phyloP scores from a whole-genome alignment of 2,329 filamentous ascomycete species.

The Dothideomycetidae sp. region DNA sequence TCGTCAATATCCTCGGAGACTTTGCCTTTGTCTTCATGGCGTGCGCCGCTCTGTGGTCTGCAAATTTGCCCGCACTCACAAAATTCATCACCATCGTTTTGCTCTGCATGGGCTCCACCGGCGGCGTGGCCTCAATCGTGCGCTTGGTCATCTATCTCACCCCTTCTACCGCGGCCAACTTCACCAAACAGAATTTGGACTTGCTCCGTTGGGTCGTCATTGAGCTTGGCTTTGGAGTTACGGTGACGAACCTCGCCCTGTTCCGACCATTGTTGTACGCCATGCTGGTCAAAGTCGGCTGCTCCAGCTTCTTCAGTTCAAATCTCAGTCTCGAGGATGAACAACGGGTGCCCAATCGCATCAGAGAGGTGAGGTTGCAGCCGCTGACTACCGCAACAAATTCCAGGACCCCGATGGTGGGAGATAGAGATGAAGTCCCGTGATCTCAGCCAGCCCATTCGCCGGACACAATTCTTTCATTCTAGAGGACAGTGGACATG shows the following conservation, averaged over 20 bases:
- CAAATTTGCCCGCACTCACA: conserved; percentile 3
- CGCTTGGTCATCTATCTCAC: conserved; percentile 1
- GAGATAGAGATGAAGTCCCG: no score
- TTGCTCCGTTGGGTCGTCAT: conserved; percentile 19
- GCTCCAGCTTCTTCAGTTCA: no score
- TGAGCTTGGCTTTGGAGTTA: conserved; percentile 23
- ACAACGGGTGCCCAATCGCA: no score
- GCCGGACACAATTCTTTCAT: no score
- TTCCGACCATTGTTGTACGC: conserved; percentile 20
- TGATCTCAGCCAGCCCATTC: no score
- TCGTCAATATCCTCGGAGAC: conserved; percentile 24
- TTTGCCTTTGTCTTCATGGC: conserved; percentile 24
- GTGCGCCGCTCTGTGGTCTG: conserved; percentile 22
- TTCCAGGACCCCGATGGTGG: no score
- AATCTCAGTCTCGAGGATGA: no score
- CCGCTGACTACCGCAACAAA: no score
- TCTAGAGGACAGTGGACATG: no score
- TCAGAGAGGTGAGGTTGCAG: no score
- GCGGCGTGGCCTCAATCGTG: conserved; percentile 1
- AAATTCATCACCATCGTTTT: conserved; percentile 2
- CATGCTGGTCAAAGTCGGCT: conserved; percentile 4
- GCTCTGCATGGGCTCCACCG: neutral
- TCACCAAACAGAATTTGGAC: conserved; percentile 15
- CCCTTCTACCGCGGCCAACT: conserved; percentile 14
- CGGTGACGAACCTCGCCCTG: conserved; percentile 21